These are phyloP conservation scores for Alnus rubra DNA, from an alignment of 306 rosid species.

Conservation along the genomic window DNA sequence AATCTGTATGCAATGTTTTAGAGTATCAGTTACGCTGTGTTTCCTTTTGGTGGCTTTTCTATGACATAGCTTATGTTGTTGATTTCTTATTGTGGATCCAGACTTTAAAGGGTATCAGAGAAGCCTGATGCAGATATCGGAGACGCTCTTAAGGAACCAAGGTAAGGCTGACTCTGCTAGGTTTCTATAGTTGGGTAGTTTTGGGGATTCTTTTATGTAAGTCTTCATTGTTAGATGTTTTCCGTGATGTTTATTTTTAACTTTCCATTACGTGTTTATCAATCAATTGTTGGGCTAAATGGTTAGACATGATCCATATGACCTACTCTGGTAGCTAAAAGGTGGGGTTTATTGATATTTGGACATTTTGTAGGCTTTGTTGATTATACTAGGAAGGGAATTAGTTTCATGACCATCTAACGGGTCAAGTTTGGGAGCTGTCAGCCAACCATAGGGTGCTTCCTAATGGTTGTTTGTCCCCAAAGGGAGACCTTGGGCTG, in stretches of 20 bases:
- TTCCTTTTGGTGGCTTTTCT: not conserved
- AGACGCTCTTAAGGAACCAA: slow-evolving; percentile 47
- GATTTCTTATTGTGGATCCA: not conserved
- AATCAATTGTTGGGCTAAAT: not conserved
- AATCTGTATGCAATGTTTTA: not conserved
- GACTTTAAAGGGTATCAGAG: slow-evolving; percentile 1
- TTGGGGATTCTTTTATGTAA: not conserved
- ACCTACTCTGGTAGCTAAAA: not conserved
- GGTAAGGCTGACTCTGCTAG: slow-evolving; percentile 33
- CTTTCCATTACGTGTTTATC: not conserved
- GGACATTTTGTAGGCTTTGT: not conserved
- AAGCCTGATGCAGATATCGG: slow-evolving; percentile 41
- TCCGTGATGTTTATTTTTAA: not conserved
- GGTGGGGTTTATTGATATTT: not conserved
- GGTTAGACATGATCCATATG: not conserved
- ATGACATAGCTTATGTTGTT: not conserved
- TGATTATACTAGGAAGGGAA: not conserved
- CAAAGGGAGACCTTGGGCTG: not conserved
- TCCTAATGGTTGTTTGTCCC: not conserved
- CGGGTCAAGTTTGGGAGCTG: not conserved
- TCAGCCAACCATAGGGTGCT: not conserved
- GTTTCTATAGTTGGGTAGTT: not conserved
- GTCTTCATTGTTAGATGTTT: not conserved
- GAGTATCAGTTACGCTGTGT: not conserved
- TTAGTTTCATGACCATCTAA: not conserved